Evolutionary conservation across 768 basidiomycete species (phyloP).

Genomic region (Candolleomyces eurysporus): DNA sequence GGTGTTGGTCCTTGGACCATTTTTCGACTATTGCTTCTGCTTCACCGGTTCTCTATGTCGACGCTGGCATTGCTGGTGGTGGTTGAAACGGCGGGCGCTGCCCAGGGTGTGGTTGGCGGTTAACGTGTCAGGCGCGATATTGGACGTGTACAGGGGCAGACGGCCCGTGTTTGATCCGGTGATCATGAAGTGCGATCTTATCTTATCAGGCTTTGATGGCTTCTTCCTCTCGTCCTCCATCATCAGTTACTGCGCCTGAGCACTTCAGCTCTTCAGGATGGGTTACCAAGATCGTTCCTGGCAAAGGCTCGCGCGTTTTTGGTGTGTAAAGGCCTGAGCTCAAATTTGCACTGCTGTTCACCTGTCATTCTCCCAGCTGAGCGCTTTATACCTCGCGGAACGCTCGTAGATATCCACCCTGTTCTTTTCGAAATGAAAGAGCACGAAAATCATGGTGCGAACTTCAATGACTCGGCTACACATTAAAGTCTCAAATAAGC

Average conservation of each 20-base stretch:
- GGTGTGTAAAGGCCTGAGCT: slow-evolving; percentile 35
- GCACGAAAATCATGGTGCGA: slow-evolving; percentile 60
- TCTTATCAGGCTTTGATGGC: slow-evolving; percentile 7
- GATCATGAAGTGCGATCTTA: slow-evolving; percentile 3
- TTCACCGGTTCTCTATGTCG: not conserved
- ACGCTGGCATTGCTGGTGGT: not conserved
- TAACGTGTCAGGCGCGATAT: not conserved
- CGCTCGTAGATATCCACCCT: slow-evolving; percentile 81
- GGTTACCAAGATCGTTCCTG: slow-evolving; percentile 39
- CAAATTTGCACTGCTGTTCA: not conserved
- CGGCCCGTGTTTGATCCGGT: slow-evolving; percentile 3
- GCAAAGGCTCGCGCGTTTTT: slow-evolving; percentile 64
- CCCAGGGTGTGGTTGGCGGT: slow-evolving; percentile 4
- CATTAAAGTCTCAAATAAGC: slow-evolving; percentile 19
- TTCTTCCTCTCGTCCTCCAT: not conserved
- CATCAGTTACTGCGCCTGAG: slow-evolving; percentile 18
- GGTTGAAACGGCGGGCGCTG: slow-evolving; percentile 3
- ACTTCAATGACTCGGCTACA: not conserved
- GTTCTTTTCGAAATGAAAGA: slow-evolving; percentile 72
- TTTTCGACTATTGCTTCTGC: not conserved
- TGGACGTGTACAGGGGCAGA: not conserved
- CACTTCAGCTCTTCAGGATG: slow-evolving; percentile 51
- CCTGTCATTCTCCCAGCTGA: slow-evolving; percentile 40
- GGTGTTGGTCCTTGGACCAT: slow-evolving; percentile 31
- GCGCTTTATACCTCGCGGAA: slow-evolving; percentile 51